A percentile compares a stretch with the other conserved stretches of the same genome.
These are phyloP conservation scores for Eucalyptus pumila DNA, from an alignment of 345 rosid genomes.

Conservation along the genomic window DNA sequence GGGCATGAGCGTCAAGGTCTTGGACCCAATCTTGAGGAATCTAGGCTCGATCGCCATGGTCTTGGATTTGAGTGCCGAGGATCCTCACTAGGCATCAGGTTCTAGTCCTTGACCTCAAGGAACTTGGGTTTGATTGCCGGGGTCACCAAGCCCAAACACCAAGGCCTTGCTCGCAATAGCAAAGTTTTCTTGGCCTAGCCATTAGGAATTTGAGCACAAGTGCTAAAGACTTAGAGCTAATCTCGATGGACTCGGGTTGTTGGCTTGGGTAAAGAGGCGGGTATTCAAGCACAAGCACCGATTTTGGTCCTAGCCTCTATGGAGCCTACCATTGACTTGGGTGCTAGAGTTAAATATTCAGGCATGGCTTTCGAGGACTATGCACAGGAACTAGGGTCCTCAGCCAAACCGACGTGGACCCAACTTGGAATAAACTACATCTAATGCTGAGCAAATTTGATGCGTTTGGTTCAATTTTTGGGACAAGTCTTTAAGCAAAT, in stretches of 20 bases:
- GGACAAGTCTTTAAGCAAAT: rapidly evolving
- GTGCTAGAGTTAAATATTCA: neutral
- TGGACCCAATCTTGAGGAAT: neutral
- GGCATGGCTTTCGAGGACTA: neutral
- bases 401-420: neutral
- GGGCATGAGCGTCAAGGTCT: neutral
- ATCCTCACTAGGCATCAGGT: neutral
- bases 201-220: neutral
- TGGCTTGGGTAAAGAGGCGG: neutral
- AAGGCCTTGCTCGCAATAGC: rapidly evolving
- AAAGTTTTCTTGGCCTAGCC: neutral
- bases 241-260: rapidly evolving
- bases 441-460: no score
- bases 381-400: rapidly evolving
- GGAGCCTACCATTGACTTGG: neutral
- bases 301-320: neutral
- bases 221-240: neutral
- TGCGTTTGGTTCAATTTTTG: rapidly evolving
- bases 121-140: neutral
- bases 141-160: neutral
- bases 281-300: neutral
- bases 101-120: neutral
- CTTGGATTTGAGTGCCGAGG: neutral
- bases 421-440: neutral
- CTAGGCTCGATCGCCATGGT: neutral